Percentiles rank a stretch among this genome's conserved stretches.
Conservation (phyloP, 768 basidiomycete genomes). For the Sporobolomyces roseus region DNA sequence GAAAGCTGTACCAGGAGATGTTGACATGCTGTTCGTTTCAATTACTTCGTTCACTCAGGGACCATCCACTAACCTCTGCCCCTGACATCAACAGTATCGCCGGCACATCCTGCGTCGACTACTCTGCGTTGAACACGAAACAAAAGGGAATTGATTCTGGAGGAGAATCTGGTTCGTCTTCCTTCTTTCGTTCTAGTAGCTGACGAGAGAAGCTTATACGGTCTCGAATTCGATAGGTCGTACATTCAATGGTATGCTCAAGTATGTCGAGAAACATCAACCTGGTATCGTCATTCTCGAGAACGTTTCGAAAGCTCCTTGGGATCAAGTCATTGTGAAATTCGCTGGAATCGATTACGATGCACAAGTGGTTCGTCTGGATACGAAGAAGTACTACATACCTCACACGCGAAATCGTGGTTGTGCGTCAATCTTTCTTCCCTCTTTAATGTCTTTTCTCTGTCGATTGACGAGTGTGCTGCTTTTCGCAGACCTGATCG, state of each 20-base stretch:
- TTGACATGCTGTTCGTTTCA: slow-evolving; percentile 62
- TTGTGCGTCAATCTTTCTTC: slow-evolving; percentile 46
- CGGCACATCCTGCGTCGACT: slow-evolving; percentile 94
- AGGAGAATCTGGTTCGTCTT: slow-evolving; percentile 67
- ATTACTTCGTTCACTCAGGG: neutral
- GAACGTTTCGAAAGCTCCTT: slow-evolving; percentile 88
- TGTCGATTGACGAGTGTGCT: too few species aligned
- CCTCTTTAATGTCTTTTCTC: too few species aligned
- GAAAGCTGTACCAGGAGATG: slow-evolving; percentile 79
- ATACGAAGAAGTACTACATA: slow-evolving; percentile 76
- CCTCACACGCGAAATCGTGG: slow-evolving; percentile 90
- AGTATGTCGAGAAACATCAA: slow-evolving; percentile 78
- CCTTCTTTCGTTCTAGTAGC: neutral
- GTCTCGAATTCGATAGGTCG: slow-evolving; percentile 51
- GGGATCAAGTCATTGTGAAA: slow-evolving; percentile 68
- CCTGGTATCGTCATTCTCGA: slow-evolving; percentile 91
- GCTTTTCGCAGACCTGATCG: slow-evolving; percentile 61
- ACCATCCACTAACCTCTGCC: neutral
- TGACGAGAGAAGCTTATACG: neutral
- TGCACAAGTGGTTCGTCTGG: slow-evolving; percentile 65
- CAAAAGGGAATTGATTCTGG: slow-evolving; percentile 83
- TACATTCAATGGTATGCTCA: slow-evolving; percentile 92
- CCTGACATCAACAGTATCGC: slow-evolving; percentile 55
- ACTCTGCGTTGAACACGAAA: slow-evolving; percentile 89
- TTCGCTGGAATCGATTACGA: slow-evolving; percentile 73